These are phyloP conservation scores for Claviceps africana DNA, from an alignment of 2,329 filamentous ascomycete species.

Conservation along the genomic window DNA sequence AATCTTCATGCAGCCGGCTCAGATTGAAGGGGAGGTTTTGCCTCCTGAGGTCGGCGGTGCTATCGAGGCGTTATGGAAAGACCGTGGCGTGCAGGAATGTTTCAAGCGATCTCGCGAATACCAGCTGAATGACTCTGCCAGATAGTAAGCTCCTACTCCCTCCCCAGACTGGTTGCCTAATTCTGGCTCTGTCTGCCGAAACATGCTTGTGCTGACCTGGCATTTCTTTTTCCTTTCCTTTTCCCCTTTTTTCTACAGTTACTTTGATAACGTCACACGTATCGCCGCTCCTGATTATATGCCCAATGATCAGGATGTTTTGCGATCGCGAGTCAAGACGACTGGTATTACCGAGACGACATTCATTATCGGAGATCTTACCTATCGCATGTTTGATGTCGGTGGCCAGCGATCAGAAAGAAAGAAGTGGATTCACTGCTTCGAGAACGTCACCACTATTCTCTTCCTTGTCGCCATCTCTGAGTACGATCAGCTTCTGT, in stretches of 20 bases:
- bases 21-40: conserved; percentile 89
- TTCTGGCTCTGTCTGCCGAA: no score
- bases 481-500: conserved; percentile 90
- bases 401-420: conserved; percentile 84
- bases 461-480: conserved; percentile 95
- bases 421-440: conserved; percentile 97
- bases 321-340: conserved; percentile 78
- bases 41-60: conserved; percentile 90
- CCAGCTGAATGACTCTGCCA: conserved; percentile 88
- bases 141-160: conserved; percentile 54
- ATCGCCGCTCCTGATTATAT: conserved; percentile 87
- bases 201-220: conserved; percentile 19
- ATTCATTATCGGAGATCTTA: conserved; percentile 82
- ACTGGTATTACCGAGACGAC: conserved; percentile 93
- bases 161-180: neutral
- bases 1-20: conserved; percentile 95
- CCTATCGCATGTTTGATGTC: conserved; percentile 94
- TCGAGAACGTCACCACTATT: conserved; percentile 94
- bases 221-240: no score
- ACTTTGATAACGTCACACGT: conserved; percentile 88
- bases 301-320: conserved; percentile 88
- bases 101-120: conserved; percentile 94
- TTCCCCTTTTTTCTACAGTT: conserved; percentile 51
- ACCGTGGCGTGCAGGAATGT: conserved; percentile 82
- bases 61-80: conserved; percentile 86